These are phyloP conservation scores for Rubia tinctorum DNA, from an alignment of 305 asterid species.

Conservation along the genomic window DNA sequence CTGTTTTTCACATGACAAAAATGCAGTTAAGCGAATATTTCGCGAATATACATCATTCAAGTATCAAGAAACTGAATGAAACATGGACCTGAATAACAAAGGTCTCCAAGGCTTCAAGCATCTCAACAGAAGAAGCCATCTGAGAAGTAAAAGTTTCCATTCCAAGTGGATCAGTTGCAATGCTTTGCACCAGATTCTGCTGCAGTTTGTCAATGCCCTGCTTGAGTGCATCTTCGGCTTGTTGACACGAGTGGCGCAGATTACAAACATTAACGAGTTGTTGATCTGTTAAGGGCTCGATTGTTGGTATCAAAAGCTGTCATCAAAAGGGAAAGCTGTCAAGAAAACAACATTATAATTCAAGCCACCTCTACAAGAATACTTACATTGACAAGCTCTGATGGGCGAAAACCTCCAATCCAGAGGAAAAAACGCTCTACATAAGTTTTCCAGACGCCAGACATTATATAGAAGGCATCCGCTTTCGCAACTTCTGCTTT, in stretches of 20 bases:
- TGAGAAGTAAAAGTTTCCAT: constrained; percentile 50
- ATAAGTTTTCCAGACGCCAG: constrained; percentile 81
- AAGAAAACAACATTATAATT: background rate
- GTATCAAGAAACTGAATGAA: background rate
- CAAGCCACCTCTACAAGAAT: background rate
- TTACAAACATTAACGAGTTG: constrained; percentile 41
- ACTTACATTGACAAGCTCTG: constrained; percentile 80
- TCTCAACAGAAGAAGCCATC: constrained; percentile 58
- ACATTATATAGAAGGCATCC: constrained; percentile 77
- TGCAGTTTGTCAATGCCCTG: constrained; percentile 94
- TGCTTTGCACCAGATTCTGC: constrained; percentile 71
- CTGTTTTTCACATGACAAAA: constrained; percentile 28
- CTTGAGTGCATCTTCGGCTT: constrained; percentile 91
- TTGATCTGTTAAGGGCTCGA: constrained; percentile 39
- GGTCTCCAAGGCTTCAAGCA: constrained; percentile 65
- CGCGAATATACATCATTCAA: background rate
- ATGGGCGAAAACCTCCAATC: constrained; percentile 93
- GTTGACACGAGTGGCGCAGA: constrained; percentile 72
- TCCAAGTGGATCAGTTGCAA: constrained; percentile 46
- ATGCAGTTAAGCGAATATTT: background rate
- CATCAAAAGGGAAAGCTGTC: background rate
- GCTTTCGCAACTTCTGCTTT: constrained; percentile 72
- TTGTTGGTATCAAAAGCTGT: constrained; percentile 39
- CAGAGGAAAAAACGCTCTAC: constrained; percentile 86
- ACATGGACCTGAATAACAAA: constrained; percentile 68